Evolutionary conservation across 352 stramenopile species (phyloP), one percentile per base, ranked within the genome.

Genomic region (Phytophthora constricta): DNA sequence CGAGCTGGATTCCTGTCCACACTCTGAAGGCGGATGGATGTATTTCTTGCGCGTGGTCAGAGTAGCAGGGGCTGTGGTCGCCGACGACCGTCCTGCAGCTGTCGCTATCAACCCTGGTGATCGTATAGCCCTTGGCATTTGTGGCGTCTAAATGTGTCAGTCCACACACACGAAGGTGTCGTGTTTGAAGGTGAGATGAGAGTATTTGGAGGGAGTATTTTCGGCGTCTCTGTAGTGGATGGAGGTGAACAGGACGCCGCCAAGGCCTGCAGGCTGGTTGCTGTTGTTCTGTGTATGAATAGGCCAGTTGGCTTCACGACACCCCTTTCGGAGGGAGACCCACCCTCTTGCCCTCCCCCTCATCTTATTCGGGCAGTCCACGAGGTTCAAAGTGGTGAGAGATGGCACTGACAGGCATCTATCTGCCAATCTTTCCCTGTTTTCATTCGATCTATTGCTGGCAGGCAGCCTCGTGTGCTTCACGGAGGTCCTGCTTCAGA

Each of bases 371-470:
- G 13, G 11, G 41, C 27, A 51, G 51, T 23, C 3, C 13, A 37
- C 47, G 19, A 58, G 52, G 25, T 56, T 59, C 17, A 39, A 66
- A 55, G 34, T 50, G 25, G 31, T 41, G 28, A 69, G 28, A 54
- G 34, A 70, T 33, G 39, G 31, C 26, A 56, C 27, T 54, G 45
- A 67, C 47, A 50, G 54, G 20, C 42, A 71, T 61, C 26, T 45
- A 64, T 56, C 57, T 65, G 49, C 57, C 56, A 62, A 76, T 72
- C 58, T 66, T 49, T 48, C 56, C 56, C 53, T 73, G 41, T 70
- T 63, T 70, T 66, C 51, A 10, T 65, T 42, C 26, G 41, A 65
- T 70, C 64, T 77, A 74, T 77, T 77, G 69, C 64, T 77, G 64
- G 68, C 53, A 63, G 27, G 39, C 37, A 51, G 13, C 28, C 23